A percentile compares a stretch with the other conserved stretches of the same genome.
These are phyloP conservation scores for Erodium texanum DNA, from an alignment of 441 rosid genomes.

Conservation along the genomic window DNA sequence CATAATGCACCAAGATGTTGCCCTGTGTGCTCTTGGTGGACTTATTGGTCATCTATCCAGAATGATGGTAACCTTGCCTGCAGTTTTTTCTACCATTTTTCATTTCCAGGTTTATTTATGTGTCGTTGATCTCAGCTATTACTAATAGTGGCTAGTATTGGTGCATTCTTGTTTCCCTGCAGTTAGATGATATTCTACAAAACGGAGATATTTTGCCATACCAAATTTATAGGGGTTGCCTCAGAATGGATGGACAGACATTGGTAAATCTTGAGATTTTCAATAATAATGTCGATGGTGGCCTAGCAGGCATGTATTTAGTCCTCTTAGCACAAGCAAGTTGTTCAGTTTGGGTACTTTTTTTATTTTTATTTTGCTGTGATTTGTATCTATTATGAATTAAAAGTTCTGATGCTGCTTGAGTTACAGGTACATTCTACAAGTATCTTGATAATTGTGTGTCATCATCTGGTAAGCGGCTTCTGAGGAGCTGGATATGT, in stretches of 20 bases:
- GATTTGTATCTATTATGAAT: slow-evolving; percentile 1
- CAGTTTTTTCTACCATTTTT: background rate
- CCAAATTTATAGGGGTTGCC: slow-evolving; percentile 72
- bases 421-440: slow-evolving; percentile 71
- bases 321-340: slow-evolving; percentile 11
- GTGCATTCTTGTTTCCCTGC: slow-evolving; percentile 18
- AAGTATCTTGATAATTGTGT: slow-evolving; percentile 77
- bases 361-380: no score
- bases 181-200: slow-evolving; percentile 71
- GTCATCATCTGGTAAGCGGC: slow-evolving; percentile 76
- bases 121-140: background rate
- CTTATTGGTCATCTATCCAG: slow-evolving; percentile 72
- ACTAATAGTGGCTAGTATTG: slow-evolving; percentile 17
- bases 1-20: slow-evolving; percentile 37
- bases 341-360: background rate
- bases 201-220: slow-evolving; percentile 75
- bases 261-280: slow-evolving; percentile 89
- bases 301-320: slow-evolving; percentile 54
- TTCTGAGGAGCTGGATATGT: slow-evolving; percentile 87
- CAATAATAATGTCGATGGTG: slow-evolving; percentile 69
- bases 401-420: slow-evolving; percentile 10
- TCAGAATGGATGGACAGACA: slow-evolving; percentile 92
- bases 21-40: slow-evolving; percentile 73
- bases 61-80: slow-evolving; percentile 58
- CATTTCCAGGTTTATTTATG: background rate